Base-by-base conservation (phyloP, 2,329 filamentous ascomycete species). In the Dactylellina leptospora region DNA sequence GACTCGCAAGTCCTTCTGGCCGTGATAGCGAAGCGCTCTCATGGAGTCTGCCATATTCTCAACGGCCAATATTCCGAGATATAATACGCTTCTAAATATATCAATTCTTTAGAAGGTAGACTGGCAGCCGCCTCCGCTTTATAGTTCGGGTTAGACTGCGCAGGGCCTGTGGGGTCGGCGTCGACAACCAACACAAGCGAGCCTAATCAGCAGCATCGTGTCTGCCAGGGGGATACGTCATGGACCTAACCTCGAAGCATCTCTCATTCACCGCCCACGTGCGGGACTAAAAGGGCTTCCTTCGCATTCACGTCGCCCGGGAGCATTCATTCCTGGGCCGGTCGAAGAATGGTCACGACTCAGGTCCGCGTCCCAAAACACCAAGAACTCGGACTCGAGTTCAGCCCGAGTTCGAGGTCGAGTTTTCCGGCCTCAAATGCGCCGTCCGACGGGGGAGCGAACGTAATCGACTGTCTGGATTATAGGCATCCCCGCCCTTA, bases 11-110 rank as follows among this genome's bases (percentile, higher is more conserved):
- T 71, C 66, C 59, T 59, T 71, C 27, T 56, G 56, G 28, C 66
- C 58, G 33, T 71, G 51, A 11, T 42, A 71, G 16, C 66, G 58
- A 10, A 71, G 66, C 4, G 66, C 66, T 18, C 59, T 63, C 66
- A 71, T 71, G n/a, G 66, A 63, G 5, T 4, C 22, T 9, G 50
- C 25, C 58, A 70, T 70, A n/a, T 55, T 45, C 36, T n/a, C 36
- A 40, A 40, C 18, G 5, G 25, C 51, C n/a, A 36, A 48, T 47
- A 23, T 20, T 22, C 16, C 16, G 20, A 8, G 22, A n/a, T 45
- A 45, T 2, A 16, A 11, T 11, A 40, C 13, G 1, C 11, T 40
- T 40, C 10, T 33, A 11, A 33, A 33, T 6, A 33, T 33, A 33
- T 33, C 28, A 11, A 33, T 33, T 9, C 28, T 33, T 33, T 11